Evolutionary conservation across 192 early-diverging fungal genomes (phyloP).

Genomic region (Oehlia diaphana): DNA sequence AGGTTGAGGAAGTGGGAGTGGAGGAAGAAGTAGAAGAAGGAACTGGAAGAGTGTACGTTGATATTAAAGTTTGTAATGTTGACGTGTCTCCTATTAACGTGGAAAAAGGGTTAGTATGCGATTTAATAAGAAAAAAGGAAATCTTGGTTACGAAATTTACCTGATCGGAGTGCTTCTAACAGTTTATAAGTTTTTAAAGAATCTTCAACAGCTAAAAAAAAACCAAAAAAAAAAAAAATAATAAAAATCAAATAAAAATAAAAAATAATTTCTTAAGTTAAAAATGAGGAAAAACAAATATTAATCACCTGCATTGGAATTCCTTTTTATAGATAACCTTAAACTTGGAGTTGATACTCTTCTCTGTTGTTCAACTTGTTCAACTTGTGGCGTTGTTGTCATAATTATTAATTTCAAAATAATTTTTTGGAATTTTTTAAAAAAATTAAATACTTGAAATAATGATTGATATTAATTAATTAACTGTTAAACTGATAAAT

Average conservation of each 20-base stretch:
- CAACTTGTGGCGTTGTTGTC: background rate
- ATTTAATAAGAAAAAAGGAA: background rate
- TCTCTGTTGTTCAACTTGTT: background rate
- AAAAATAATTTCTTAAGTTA: background rate
- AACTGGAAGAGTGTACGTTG: background rate
- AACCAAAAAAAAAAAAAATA: no score
- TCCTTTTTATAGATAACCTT: background rate
- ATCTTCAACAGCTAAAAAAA: constrained; percentile 23
- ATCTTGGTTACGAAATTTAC: constrained; percentile 5
- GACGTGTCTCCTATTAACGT: background rate
- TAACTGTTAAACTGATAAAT: no score
- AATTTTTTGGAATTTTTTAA: no score
- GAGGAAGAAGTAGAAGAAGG: background rate
- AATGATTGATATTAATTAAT: no score
- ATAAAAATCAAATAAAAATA: no score
- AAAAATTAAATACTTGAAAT: no score
- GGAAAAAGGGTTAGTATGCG: background rate
- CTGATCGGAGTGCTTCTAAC: constrained; percentile 34
- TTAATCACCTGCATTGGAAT: background rate
- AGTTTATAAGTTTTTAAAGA: constrained; percentile 37
- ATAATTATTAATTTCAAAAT: background rate
- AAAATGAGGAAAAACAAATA: background rate
- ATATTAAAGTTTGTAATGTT: background rate
- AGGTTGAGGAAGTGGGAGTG: background rate
- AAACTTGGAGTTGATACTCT: background rate